These are phyloP conservation scores for Cenchrus fungigraminus DNA, from an alignment of 176 grass and related monocot genomes.

Conservation along the genomic window DNA sequence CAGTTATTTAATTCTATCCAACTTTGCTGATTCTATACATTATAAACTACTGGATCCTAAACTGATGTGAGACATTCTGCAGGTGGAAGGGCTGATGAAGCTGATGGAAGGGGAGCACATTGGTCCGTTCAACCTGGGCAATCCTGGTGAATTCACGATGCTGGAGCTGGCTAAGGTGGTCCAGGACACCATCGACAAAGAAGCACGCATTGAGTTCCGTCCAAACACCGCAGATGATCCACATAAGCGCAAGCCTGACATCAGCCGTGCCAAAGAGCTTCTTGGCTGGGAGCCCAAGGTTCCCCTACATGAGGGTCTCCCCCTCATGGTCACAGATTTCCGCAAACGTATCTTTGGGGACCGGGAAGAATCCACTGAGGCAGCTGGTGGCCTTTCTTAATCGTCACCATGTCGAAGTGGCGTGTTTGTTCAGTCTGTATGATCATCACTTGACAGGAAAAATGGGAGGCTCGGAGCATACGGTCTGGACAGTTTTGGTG, in stretches of 20 bases:
- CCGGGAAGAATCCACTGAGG: slow-evolving; percentile 27
- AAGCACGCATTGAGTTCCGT: slow-evolving; percentile 74
- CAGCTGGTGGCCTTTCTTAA: slow-evolving; percentile 25
- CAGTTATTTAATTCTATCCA: neutral
- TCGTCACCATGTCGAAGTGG: neutral
- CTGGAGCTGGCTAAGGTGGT: slow-evolving; percentile 85
- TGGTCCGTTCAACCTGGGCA: slow-evolving; percentile 87
- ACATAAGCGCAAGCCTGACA: slow-evolving; percentile 83
- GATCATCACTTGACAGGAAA: slow-evolving; percentile 1
- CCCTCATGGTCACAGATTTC: slow-evolving; percentile 82
- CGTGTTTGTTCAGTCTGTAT: neutral
- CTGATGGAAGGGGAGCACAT: slow-evolving; percentile 90
- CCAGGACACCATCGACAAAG: slow-evolving; percentile 77
- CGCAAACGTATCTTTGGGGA: slow-evolving; percentile 76
- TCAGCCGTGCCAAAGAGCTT: slow-evolving; percentile 37
- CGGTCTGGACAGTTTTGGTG: slow-evolving; percentile 25
- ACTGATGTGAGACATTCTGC: slow-evolving; percentile 19
- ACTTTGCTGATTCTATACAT: neutral
- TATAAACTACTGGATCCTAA: neutral
- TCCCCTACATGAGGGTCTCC: slow-evolving; percentile 61
- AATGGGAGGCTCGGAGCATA: neutral
- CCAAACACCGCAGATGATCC: slow-evolving; percentile 81
- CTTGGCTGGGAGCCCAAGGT: neutral
- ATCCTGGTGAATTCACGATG: slow-evolving; percentile 93
- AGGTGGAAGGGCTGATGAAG: slow-evolving; percentile 86